Conservation (phyloP, 139 green algal species). For the Axilococcus clingmanii region DNA sequence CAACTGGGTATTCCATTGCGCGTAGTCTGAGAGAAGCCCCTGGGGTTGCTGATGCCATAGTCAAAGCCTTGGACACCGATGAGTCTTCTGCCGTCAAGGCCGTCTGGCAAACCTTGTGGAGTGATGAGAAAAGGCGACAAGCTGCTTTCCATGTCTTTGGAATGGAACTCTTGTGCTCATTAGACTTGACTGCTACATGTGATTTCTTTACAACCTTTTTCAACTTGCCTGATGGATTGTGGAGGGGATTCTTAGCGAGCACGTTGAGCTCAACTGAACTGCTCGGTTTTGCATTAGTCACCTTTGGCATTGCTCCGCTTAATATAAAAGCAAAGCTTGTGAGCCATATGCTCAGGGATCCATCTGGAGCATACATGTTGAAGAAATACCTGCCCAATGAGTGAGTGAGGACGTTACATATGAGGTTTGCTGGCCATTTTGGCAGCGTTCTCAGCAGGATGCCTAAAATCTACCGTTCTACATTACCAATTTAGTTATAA, state of each 20-base stretch:
- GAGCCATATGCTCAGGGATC: constrained; percentile 60
- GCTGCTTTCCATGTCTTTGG: constrained; percentile 94
- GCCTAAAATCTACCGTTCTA: no score
- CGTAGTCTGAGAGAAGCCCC: constrained; percentile 73
- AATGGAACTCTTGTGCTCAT: constrained; percentile 70
- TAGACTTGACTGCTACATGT: constrained; percentile 70
- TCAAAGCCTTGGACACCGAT: constrained; percentile 13
- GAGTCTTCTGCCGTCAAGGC: constrained; percentile 28
- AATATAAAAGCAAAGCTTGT: constrained; percentile 74
- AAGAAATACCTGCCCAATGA: constrained; percentile 23
- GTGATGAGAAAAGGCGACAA: constrained; percentile 62
- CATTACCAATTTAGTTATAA: no score
- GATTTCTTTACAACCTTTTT: constrained; percentile 95
- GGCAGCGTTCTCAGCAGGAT: no score
- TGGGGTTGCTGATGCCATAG: constrained; percentile 52
- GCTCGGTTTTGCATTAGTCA: constrained; percentile 79
- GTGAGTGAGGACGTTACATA: no score
- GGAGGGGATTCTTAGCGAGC: constrained; percentile 82
- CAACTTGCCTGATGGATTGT: constrained; percentile 59
- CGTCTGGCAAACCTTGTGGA: constrained; percentile 78
- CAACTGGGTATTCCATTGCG: constrained; percentile 85
- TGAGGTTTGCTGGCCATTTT: no score
- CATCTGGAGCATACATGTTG: constrained; percentile 59
- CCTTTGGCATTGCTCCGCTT: constrained; percentile 66
- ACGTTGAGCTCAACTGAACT: constrained; percentile 72